Evolutionary conservation across 208 protist species (phyloP).

Genomic region (Acanthamoeba triangularis): DNA sequence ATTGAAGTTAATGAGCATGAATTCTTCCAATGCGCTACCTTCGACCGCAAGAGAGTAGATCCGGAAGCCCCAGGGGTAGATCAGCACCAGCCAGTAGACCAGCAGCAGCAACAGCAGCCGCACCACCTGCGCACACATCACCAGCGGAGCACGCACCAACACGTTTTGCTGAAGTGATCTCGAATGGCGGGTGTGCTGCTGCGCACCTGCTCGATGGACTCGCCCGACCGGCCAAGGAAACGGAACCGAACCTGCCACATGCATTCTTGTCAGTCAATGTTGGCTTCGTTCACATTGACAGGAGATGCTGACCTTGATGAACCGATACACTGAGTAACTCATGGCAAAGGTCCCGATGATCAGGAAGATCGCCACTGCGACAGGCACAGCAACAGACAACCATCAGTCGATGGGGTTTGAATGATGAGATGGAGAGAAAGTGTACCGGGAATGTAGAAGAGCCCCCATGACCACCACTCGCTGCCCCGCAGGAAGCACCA

Average conservation of each 20-base stretch:
- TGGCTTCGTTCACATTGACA: background rate
- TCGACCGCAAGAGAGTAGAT: conserved; percentile 40
- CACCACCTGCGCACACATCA: background rate
- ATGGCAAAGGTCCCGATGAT: background rate
- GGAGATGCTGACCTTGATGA: background rate
- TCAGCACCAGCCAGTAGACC: background rate
- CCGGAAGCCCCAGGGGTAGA: conserved; percentile 57
- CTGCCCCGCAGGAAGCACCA: background rate
- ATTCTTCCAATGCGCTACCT: background rate
- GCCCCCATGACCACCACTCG: conserved; percentile 17
- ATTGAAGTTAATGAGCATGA: background rate
- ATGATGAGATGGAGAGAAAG: background rate
- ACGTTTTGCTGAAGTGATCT: background rate
- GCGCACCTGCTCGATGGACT: background rate
- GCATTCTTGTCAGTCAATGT: background rate
- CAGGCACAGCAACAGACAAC: background rate
- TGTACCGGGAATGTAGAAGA: conserved; percentile 22
- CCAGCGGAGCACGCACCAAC: background rate
- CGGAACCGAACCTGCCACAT: background rate
- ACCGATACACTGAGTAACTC: background rate
- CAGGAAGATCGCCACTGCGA: background rate
- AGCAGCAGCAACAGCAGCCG: conserved; percentile 43
- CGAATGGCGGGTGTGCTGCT: background rate
- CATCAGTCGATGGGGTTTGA: background rate
- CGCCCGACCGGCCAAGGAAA: background rate